Evolutionary conservation across 352 stramenopile species (phyloP).

Genomic region (Phytopythium chamaehyphon): DNA sequence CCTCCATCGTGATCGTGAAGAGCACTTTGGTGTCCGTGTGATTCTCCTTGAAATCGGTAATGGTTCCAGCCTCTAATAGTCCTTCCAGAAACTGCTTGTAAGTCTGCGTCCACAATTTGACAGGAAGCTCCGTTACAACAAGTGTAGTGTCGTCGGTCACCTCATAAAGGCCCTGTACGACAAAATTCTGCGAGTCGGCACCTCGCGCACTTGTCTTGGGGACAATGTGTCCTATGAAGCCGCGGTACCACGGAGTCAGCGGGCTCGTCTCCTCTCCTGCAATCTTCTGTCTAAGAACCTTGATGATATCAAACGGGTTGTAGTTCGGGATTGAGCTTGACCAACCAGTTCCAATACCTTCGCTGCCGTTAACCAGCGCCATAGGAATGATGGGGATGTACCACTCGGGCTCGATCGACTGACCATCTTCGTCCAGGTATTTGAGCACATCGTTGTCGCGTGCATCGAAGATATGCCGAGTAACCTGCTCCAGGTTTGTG

Average conservation of each 20-base stretch:
- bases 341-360: slow-evolving; percentile 98
- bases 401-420: slow-evolving; percentile 91
- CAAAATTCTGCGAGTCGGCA: slow-evolving; percentile 59
- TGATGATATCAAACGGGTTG: slow-evolving; percentile 90
- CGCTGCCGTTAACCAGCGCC: slow-evolving; percentile 95
- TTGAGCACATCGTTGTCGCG: slow-evolving; percentile 89
- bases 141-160: slow-evolving; percentile 86
- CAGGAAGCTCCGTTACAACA: slow-evolving; percentile 95
- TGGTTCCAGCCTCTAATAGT: slow-evolving; percentile 80
- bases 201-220: slow-evolving; percentile 59
- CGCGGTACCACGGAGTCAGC: slow-evolving; percentile 90
- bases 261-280: slow-evolving; percentile 45
- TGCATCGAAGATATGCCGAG: slow-evolving; percentile 83
- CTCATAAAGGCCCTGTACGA: slow-evolving; percentile 85
- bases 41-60: slow-evolving; percentile 93
- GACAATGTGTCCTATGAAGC: slow-evolving; percentile 87
- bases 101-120: slow-evolving; percentile 94
- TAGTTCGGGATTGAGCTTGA: slow-evolving; percentile 91
- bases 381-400: slow-evolving; percentile 97
- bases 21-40: slow-evolving; percentile 91
- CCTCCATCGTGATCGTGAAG: slow-evolving; percentile 86
- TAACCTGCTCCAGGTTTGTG: slow-evolving; percentile 87
- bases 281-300: slow-evolving; percentile 65
- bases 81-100: slow-evolving; percentile 96
- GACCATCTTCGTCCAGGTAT: slow-evolving; percentile 91